These are phyloP conservation scores for Hydrangea macrophylla DNA, from an alignment of 148 eudicot species.

Conservation along the genomic window DNA sequence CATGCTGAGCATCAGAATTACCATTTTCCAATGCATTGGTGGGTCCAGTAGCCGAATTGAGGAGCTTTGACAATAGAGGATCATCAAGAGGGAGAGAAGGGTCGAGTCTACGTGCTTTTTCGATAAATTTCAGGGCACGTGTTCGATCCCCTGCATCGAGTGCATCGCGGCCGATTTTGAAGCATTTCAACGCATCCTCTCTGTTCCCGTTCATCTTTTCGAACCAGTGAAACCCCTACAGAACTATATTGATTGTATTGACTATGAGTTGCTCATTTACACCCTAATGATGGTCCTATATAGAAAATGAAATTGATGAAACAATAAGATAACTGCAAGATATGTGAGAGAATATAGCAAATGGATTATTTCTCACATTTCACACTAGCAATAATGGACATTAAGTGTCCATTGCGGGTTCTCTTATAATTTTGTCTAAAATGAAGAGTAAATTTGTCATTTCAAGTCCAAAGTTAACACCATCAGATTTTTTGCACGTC, in stretches of 20 bases:
- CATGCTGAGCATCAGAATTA: conserved; percentile 22
- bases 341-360: neutral
- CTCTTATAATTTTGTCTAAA: no score
- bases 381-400: no score
- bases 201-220: conserved; percentile 52
- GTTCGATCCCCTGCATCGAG: conserved; percentile 29
- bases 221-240: neutral
- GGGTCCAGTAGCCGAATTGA: conserved; percentile 8
- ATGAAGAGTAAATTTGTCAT: no score
- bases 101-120: conserved; percentile 44
- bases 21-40: neutral
- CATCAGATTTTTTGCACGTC: no score
- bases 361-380: no score
- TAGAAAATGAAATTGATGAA: neutral
- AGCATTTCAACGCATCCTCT: conserved; percentile 51
- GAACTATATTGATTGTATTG: neutral
- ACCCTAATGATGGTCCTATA: neutral
- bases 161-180: conserved; percentile 34
- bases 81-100: conserved; percentile 40
- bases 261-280: neutral
- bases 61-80: conserved; percentile 22
- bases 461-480: no score
- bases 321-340: neutral
- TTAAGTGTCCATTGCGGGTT: no score
- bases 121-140: conserved; percentile 44